Conservation (phyloP, 495 filamentous ascomycete species). For the Thozetella sp. region DNA sequence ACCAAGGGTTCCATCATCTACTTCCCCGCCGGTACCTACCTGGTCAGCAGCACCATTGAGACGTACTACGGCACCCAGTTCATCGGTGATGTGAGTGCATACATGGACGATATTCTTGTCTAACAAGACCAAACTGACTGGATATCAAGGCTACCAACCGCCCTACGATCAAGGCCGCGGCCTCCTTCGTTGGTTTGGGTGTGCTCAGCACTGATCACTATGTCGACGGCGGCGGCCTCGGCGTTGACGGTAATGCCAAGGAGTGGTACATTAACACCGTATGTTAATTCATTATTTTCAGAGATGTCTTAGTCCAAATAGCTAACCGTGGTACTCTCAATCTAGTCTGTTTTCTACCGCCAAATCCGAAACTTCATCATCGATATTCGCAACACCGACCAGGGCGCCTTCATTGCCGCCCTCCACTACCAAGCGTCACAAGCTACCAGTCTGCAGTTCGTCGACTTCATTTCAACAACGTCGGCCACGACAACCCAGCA, state of each 20-base stretch:
- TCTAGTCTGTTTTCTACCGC: constrained; percentile 76
- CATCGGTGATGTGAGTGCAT: neutral
- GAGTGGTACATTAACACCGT: constrained; percentile 4
- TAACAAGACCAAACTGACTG: neutral
- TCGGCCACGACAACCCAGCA: constrained; percentile 53
- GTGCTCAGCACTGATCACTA: neutral
- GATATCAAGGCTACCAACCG: neutral
- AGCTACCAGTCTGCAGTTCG: constrained; percentile 70
- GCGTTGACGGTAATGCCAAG: neutral
- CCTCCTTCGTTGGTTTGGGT: neutral
- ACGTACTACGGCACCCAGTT: constrained; percentile 8
- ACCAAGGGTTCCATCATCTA: constrained; percentile 12
- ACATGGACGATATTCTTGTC: neutral
- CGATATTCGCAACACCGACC: constrained; percentile 59
- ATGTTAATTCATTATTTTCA: neutral
- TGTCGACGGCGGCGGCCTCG: neutral
- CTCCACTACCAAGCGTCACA: constrained; percentile 80
- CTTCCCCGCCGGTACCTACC: constrained; percentile 16
- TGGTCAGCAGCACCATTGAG: constrained; percentile 6
- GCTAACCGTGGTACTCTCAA: constrained; percentile 36
- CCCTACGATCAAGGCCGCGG: neutral
- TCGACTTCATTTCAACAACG: constrained; percentile 60
- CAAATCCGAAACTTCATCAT: constrained; percentile 75
- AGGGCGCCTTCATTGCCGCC: constrained; percentile 25
- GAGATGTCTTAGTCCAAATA: neutral